A percentile compares a stretch with the other conserved stretches of the same genome.
Evolutionary conservation across 2,329 filamentous ascomycete genomes (phyloP).

Genomic region (Xylogone sp.): DNA sequence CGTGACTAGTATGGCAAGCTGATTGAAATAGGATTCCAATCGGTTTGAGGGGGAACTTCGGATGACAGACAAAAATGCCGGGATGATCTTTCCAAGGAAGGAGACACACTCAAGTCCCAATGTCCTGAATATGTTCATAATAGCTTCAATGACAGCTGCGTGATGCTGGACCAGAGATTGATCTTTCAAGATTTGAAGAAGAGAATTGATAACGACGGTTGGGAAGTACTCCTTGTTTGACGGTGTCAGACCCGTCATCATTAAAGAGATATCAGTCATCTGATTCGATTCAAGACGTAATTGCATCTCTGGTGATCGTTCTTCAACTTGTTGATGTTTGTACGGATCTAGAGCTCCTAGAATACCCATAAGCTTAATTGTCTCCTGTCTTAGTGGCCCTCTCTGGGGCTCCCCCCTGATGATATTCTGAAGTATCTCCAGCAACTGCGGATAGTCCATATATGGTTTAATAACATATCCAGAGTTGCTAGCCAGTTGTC

Average conservation of each 20-base stretch:
- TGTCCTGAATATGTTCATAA: slow-evolving; percentile 98
- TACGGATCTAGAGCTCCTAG: slow-evolving; percentile 94
- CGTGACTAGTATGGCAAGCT: slow-evolving; percentile 85
- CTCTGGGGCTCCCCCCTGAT: slow-evolving; percentile 86
- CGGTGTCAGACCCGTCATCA: slow-evolving; percentile 95
- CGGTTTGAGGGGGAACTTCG: slow-evolving; percentile 72
- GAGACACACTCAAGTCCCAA: slow-evolving; percentile 93
- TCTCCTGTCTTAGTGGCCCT: slow-evolving; percentile 82
- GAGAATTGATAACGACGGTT: slow-evolving; percentile 93
- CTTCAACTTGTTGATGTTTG: slow-evolving; percentile 91
- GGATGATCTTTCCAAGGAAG: slow-evolving; percentile 90
- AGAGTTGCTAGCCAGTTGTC: slow-evolving; percentile 90
- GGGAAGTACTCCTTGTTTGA: slow-evolving; percentile 99
- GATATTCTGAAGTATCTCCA: slow-evolving; percentile 89
- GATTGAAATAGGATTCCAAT: slow-evolving; percentile 95
- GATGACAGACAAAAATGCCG: slow-evolving; percentile 88
- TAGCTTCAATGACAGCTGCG: slow-evolving; percentile 90
- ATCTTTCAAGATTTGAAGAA: slow-evolving; percentile 89
- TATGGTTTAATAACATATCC: slow-evolving; percentile 98
- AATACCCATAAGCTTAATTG: slow-evolving; percentile 94
- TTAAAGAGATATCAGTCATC: slow-evolving; percentile 89
- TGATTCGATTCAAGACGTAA: slow-evolving; percentile 58
- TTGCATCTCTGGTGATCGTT: slow-evolving; percentile 80
- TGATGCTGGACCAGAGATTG: slow-evolving; percentile 87
- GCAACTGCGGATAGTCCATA: slow-evolving; percentile 86